phyloP scores from a whole-genome alignment of 2,329 filamentous ascomycete genomes.

The Paradendryphiella salina region DNA sequence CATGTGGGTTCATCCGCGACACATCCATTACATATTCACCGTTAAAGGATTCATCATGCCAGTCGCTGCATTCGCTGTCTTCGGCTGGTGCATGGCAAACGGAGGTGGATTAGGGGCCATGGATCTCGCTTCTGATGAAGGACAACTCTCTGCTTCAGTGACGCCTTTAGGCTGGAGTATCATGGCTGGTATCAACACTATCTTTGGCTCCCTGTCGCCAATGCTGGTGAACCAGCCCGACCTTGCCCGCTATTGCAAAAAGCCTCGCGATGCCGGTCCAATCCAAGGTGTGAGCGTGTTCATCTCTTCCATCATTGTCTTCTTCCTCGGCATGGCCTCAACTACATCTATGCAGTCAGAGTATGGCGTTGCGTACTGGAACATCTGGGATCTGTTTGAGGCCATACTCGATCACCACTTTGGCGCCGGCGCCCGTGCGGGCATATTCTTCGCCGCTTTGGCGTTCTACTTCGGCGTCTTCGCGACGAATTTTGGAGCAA shows the following conservation, averaged over 20 bases:
- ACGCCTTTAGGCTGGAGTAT: conserved; percentile 44
- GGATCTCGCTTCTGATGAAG: conserved; percentile 15
- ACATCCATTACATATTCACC: conserved; percentile 33
- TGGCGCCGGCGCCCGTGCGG: conserved; percentile 45
- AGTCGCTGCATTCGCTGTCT: conserved; percentile 41
- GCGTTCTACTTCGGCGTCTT: conserved; percentile 49
- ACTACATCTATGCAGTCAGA: conserved; percentile 44
- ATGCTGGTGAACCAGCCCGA: conserved; percentile 51
- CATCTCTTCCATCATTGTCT: conserved; percentile 46
- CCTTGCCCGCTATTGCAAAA: conserved; percentile 48
- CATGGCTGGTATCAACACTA: conserved; percentile 50
- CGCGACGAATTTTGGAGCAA: conserved; percentile 50
- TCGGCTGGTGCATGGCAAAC: conserved; percentile 45
- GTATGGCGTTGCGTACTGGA: conserved; percentile 50
- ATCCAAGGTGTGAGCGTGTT: conserved; percentile 46
- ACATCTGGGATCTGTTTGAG: conserved; percentile 53
- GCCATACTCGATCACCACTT: conserved; percentile 49
- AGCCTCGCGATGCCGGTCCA: conserved; percentile 33
- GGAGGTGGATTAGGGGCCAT: conserved; percentile 34
- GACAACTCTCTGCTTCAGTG: conserved; percentile 1
- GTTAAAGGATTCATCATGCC: conserved; percentile 40
- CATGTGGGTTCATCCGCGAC: conserved; percentile 41
- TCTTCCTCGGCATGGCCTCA: conserved; percentile 48
- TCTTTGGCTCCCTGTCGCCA: conserved; percentile 49
- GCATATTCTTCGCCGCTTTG: conserved; percentile 47